Percentiles rank a stretch among this genome's conserved stretches.
Conservation (phyloP, 2,329 filamentous ascomycete species). For the Ascochyta fabae region DNA sequence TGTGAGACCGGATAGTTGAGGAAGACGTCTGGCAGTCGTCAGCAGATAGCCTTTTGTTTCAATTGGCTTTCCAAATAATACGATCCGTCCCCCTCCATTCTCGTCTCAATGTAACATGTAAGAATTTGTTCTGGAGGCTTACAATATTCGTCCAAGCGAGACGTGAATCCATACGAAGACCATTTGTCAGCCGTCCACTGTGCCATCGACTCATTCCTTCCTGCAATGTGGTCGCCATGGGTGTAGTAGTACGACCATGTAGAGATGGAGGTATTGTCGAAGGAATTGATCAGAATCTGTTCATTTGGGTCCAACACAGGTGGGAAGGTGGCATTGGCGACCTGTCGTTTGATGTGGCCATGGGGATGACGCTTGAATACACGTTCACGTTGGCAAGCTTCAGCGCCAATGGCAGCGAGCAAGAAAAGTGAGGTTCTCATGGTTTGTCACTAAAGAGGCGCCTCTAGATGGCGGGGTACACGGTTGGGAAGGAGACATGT, state of each 20-base stretch:
- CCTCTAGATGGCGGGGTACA: conserved; percentile 10
- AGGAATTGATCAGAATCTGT: conserved; percentile 49
- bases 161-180: conserved; percentile 44
- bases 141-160: conserved; percentile 49
- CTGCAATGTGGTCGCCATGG: conserved; percentile 45
- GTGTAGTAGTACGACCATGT: conserved; percentile 50
- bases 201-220: conserved; percentile 47
- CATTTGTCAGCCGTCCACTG: conserved; percentile 50
- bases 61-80: background rate
- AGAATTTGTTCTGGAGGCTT: conserved; percentile 2
- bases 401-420: conserved; percentile 38
- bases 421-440: conserved; percentile 39
- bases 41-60: background rate
- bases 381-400: conserved; percentile 45
- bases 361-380: conserved; percentile 31
- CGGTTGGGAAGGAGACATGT: background rate
- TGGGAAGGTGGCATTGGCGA: conserved; percentile 35
- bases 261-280: conserved; percentile 50
- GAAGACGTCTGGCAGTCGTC: conserved; percentile 35
- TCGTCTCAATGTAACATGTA: background rate
- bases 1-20: conserved; percentile 49
- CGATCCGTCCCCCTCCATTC: background rate
- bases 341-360: conserved; percentile 37
- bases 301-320: conserved; percentile 46
- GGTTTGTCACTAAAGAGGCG: conserved; percentile 10